These are phyloP conservation scores for Geranium rotundifolium DNA, from an alignment of 345 rosid genomes.

Conservation along the genomic window DNA sequence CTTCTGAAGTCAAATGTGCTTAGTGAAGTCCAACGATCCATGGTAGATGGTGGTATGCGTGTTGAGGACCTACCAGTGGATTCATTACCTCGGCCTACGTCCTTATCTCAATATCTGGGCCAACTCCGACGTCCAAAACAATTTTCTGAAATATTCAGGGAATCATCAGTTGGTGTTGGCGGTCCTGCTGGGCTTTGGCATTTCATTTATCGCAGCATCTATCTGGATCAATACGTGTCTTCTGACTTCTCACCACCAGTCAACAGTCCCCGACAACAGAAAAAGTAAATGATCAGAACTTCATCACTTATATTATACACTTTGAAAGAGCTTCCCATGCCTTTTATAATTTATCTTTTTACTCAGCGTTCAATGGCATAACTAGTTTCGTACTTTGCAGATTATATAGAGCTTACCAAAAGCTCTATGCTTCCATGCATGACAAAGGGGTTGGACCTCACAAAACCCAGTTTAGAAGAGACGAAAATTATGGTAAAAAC, in stretches of 20 bases:
- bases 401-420: conserved; percentile 90
- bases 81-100: conserved; percentile 39
- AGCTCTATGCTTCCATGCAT: conserved; percentile 81
- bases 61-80: conserved; percentile 77
- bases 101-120: conserved; percentile 33
- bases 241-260: conserved; percentile 88
- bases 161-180: conserved; percentile 57
- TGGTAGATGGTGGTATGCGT: conserved; percentile 85
- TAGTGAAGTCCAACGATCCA: conserved; percentile 76
- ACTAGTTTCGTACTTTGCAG: conserved; percentile 33
- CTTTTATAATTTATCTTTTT: conserved; percentile 4
- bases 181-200: conserved; percentile 98
- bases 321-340: neutral
- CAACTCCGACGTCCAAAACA: conserved; percentile 30
- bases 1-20: conserved; percentile 85
- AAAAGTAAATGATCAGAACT: conserved; percentile 41
- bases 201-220: conserved; percentile 91
- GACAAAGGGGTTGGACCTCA: conserved; percentile 72
- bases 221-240: conserved; percentile 83
- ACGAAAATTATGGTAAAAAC: conserved; percentile 63
- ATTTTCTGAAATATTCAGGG: conserved; percentile 38
- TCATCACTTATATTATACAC: neutral
- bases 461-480: conserved; percentile 96
- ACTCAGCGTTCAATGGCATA: neutral
- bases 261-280: conserved; percentile 57